These are phyloP conservation scores for Alternaria postmessia DNA, from an alignment of 2,329 filamentous ascomycete species.

Conservation along the genomic window DNA sequence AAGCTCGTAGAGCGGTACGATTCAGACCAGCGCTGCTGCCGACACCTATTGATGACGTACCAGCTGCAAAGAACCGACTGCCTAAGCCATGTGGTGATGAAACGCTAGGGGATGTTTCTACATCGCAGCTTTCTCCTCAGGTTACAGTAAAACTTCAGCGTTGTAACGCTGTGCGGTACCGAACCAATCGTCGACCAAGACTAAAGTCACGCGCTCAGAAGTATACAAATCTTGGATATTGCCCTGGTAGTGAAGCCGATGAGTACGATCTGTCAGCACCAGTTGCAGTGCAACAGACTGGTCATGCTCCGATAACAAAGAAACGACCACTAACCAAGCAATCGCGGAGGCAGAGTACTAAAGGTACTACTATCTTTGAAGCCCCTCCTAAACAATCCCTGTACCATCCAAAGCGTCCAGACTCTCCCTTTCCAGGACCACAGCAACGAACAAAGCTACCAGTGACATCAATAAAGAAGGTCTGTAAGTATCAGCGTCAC, in stretches of 20 bases:
- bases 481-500: neutral
- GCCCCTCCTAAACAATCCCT: too few relatives aligned
- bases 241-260: slow-evolving; percentile 6
- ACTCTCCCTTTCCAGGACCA: neutral
- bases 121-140: too few relatives aligned
- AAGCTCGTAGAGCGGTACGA: neutral
- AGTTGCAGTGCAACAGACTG: neutral
- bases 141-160: neutral
- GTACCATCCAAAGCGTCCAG: neutral
- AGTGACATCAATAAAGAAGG: neutral
- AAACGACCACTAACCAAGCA: neutral
- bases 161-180: neutral
- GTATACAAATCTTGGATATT: neutral
- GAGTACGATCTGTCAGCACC: neutral
- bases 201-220: neutral
- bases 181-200: neutral
- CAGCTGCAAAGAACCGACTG: neutral
- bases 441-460: neutral
- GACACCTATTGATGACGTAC: neutral
- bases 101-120: fast-evolving
- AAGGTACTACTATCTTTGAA: neutral
- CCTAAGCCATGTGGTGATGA: neutral
- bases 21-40: neutral
- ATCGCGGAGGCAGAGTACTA: neutral
- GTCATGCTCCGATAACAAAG: neutral